Conservation (phyloP, 1,139 yeast species). For the Suhomyces kunorum region DNA sequence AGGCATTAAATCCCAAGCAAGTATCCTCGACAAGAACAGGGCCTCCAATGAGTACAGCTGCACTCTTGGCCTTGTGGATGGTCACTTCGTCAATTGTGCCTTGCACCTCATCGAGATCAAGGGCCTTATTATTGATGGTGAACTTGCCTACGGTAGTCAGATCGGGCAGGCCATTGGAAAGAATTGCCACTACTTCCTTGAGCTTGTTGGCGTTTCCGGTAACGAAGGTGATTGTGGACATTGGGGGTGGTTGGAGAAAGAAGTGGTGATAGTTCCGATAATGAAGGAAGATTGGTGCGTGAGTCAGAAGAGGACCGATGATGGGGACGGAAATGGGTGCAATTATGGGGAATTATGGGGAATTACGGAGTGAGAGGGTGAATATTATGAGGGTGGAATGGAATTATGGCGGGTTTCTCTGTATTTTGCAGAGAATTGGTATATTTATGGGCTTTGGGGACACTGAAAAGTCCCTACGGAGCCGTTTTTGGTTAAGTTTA, state of each 20-base stretch:
- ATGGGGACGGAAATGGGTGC: background rate
- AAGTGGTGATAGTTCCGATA: too few species aligned
- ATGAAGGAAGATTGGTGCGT: too few species aligned
- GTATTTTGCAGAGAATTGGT: too few species aligned
- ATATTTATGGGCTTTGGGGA: too few species aligned
- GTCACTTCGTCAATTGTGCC: slow-evolving; percentile 86
- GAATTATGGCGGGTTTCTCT: too few species aligned
- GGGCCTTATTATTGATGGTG: slow-evolving; percentile 55
- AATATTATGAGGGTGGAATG: too few species aligned
- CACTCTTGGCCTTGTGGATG: slow-evolving; percentile 73
- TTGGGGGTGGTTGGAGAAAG: too few species aligned
- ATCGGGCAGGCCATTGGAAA: slow-evolving; percentile 32
- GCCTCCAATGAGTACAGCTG: slow-evolving; percentile 60
- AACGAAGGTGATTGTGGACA: slow-evolving; percentile 53
- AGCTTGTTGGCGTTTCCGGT: slow-evolving; percentile 90
- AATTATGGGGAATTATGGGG: background rate
- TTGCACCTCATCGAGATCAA: slow-evolving; percentile 89
- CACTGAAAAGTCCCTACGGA: too few species aligned
- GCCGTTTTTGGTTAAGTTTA: too few species aligned
- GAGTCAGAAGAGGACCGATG: background rate
- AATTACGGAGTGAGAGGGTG: background rate
- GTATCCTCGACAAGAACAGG: slow-evolving; percentile 97
- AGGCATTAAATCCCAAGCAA: slow-evolving; percentile 79
- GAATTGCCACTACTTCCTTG: slow-evolving; percentile 76
- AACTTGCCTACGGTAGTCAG: slow-evolving; percentile 50